phyloP scores from a whole-genome alignment of 345 rosid species.

The Lepidium aucheri region DNA sequence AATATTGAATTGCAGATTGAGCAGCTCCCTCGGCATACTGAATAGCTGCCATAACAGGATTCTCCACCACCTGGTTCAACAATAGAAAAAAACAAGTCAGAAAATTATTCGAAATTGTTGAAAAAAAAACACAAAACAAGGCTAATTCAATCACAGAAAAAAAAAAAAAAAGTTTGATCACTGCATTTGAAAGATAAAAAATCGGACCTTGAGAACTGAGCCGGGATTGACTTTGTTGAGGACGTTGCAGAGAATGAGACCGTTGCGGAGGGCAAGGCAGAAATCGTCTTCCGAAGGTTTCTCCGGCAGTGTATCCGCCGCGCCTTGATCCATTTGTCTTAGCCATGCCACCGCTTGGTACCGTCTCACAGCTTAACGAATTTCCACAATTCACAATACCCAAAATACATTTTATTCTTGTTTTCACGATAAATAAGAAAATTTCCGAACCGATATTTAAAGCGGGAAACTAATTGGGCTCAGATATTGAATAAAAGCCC shows the following conservation, averaged over 20 bases:
- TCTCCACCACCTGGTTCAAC: conserved; percentile 61
- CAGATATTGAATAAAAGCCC: neutral
- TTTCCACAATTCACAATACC: neutral
- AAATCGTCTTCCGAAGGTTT: conserved; percentile 81
- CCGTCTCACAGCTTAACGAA: conserved; percentile 69
- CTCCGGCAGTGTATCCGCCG: conserved; percentile 45
- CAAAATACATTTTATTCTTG: neutral
- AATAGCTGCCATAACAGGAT: conserved; percentile 45
- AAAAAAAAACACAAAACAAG: neutral
- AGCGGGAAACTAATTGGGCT: conserved; percentile 1
- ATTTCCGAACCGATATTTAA: neutral
- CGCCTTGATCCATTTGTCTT: conserved; percentile 72
- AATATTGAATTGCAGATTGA: conserved; percentile 94
- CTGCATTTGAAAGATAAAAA: neutral
- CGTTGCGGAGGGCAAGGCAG: conserved; percentile 65
- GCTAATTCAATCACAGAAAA: neutral
- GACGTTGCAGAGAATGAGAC: conserved; percentile 90
- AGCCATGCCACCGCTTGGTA: conserved; percentile 90
- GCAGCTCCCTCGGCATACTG: conserved; percentile 90
- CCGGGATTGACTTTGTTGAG: conserved; percentile 97
- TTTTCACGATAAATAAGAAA: neutral
- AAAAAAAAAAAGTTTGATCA: neutral
- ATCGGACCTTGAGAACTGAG: conserved; percentile 72
- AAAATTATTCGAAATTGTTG: neutral
- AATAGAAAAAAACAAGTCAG: neutral